Base-by-base conservation (phyloP, 441 rosid genomes). In the Gossypium laxum region DNA sequence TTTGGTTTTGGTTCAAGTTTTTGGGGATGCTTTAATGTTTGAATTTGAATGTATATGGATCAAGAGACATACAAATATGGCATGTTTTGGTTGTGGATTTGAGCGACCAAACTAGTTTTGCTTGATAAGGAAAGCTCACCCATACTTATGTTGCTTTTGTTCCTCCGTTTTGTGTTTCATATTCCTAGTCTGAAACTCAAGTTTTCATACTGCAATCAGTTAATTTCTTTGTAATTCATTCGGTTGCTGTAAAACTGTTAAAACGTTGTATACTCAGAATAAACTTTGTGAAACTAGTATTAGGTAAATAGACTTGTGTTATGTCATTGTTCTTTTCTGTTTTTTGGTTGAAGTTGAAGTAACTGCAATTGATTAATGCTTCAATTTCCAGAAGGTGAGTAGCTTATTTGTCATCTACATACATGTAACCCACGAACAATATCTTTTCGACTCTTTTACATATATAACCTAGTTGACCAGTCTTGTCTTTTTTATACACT, bases 61-160 rank as follows among this genome's bases (percentile, higher is more conserved):
- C 57, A 8, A 10, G 17, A 34, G 15, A 63, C 6, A 12, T 2
- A 30, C 14, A 17, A 6, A 26, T 62, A 21, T 74, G 17, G 11
- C 19, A 1, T 65, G 67, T 15, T 41, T 66, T 30, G 14, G 10
- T 43, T 52, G 30, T 57, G 41, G 2, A 30, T 24, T 75, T 54
- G 17, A 15, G 30, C 54, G 18, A 17, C 8, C 50, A 38, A 48
- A 47, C 61, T 28, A 48, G 19, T 32, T 57, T 21, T 24, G 24
- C 56, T 32, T 69, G 70, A 73, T 17, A 56, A 43, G 2, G 74
- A 62, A 74, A 63, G 69, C 57, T 72, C 52, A 60, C 10, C 21
- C 22, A 48, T 58, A 3, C 12, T 14, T 61, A 47, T 24, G 8
- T 28, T 28, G 43, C 18, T 19, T 66, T 4, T 59, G 8, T 52